Conservation (phyloP, 768 basidiomycete species). For the Tylopilus subfusipes region DNA sequence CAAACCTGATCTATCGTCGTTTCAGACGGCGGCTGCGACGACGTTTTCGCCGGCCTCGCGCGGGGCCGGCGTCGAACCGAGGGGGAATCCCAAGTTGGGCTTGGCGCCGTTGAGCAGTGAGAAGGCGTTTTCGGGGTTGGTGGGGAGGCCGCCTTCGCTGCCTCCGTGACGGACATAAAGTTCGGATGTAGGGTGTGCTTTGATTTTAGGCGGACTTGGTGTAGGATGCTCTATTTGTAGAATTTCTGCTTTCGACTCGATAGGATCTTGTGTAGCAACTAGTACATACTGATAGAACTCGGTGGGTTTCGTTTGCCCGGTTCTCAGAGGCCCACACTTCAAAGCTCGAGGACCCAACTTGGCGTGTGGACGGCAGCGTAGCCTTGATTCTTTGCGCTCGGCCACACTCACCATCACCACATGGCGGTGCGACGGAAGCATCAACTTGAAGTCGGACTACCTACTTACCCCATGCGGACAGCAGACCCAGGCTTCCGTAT, state of each 20-base stretch:
- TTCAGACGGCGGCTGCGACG: slow-evolving; percentile 29
- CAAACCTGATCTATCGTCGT: slow-evolving; percentile 34
- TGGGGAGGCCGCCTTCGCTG: slow-evolving; percentile 18
- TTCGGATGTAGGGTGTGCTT: slow-evolving; percentile 1
- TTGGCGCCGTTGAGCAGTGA: slow-evolving; percentile 39
- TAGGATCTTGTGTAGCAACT: too few relatives aligned
- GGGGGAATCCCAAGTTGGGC: slow-evolving; percentile 36
- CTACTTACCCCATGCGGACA: not conserved
- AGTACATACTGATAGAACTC: too few relatives aligned
- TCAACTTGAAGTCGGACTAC: too few relatives aligned
- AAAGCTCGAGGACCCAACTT: too few relatives aligned
- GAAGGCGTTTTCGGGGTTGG: slow-evolving; percentile 26
- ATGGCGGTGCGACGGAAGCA: not conserved
- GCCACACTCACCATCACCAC: not conserved
- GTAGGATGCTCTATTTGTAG: not conserved
- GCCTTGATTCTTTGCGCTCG: too few relatives aligned
- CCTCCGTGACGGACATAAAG: slow-evolving; percentile 12
- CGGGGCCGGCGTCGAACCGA: slow-evolving; percentile 20
- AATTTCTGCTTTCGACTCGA: not conserved
- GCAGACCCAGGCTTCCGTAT: not conserved
- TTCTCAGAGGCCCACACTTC: too few relatives aligned
- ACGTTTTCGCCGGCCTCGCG: slow-evolving; percentile 14
- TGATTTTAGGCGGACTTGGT: slow-evolving; percentile 1
- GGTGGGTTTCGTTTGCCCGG: not conserved
- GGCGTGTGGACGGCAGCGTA: too few relatives aligned